phyloP scores from a whole-genome alignment of 78 protist genomes.

The Pigoraptor vietnamica region DNA sequence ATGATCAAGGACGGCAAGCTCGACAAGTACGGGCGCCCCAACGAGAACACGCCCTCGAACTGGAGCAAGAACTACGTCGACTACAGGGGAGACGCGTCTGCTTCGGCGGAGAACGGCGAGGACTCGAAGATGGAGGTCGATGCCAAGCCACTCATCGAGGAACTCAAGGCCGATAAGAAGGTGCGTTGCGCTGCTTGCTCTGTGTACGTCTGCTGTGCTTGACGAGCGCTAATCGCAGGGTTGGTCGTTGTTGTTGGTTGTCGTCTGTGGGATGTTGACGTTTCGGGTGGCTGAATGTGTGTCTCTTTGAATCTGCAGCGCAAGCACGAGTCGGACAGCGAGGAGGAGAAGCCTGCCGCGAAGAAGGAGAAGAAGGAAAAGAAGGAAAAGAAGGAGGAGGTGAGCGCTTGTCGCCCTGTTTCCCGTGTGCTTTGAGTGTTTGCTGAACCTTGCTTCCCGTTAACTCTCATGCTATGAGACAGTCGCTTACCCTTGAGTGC shows the following conservation, averaged over 20 bases:
- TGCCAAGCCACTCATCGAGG: neutral
- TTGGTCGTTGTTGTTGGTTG: neutral
- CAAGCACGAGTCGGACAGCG: constrained; percentile 17
- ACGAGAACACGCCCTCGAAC: constrained; percentile 91
- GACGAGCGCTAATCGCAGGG: neutral
- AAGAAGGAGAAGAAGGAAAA: constrained; percentile 37
- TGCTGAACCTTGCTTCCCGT: too few relatives aligned
- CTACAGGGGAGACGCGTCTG: constrained; percentile 25
- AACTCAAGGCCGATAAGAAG: constrained; percentile 17
- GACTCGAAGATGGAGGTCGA: constrained; percentile 20
- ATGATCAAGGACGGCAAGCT: constrained; percentile 92
- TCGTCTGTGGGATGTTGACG: neutral
- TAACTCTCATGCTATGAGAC: too few relatives aligned
- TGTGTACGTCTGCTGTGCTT: neutral
- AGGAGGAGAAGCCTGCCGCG: constrained; percentile 12
- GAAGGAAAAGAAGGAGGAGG: constrained; percentile 28
- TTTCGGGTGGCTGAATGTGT: neutral
- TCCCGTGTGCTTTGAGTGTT: neutral
- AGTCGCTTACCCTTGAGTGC: neutral
- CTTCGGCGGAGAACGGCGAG: neutral
- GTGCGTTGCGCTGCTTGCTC: neutral
- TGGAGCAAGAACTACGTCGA: constrained; percentile 74
- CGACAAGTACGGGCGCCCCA: constrained; percentile 95
- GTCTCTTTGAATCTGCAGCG: neutral
- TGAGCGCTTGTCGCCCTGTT: neutral